Conservation (phyloP, 2,329 filamentous ascomycete genomes). For the Chaetomium sp. region DNA sequence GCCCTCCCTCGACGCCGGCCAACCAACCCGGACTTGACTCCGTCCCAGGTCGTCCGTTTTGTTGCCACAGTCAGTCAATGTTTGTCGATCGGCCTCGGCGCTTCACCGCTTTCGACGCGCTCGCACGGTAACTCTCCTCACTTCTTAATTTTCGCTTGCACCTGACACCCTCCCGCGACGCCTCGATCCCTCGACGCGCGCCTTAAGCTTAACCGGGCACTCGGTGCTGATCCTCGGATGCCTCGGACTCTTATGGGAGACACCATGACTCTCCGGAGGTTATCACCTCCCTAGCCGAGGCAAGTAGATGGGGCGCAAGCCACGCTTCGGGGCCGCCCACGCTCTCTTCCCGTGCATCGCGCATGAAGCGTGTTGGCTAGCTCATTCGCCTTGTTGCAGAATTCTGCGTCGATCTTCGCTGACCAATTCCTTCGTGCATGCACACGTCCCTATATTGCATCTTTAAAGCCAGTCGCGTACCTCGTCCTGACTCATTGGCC, state of each 20-base stretch:
- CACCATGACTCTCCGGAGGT: neutral
- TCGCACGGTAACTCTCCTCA: neutral
- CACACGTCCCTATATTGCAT: neutral
- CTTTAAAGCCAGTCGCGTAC: neutral
- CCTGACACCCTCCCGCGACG: neutral
- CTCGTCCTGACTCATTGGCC: neutral
- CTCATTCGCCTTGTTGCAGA: conserved; percentile 3
- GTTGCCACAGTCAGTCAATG: neutral
- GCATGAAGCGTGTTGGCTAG: neutral
- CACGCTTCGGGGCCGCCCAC: neutral
- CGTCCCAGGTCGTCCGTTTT: conserved; percentile 2
- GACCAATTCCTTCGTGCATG: neutral
- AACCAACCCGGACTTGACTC: conserved; percentile 5
- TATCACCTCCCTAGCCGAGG: neutral
- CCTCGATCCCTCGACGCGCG: neutral
- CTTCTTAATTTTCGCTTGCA: neutral
- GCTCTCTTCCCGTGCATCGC: neutral
- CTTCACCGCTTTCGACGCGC: conserved; percentile 1
- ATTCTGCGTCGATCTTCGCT: neutral
- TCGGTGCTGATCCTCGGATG: neutral
- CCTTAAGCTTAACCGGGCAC: neutral
- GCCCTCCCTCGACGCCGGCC: neutral
- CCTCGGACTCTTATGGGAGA: neutral
- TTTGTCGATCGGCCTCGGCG: neutral
- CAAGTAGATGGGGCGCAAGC: neutral